Percentiles rank a stretch among this genome's conserved stretches.
These are phyloP conservation scores for Apodospora peruviana DNA, from an alignment of 495 filamentous ascomycete genomes.

Conservation along the genomic window DNA sequence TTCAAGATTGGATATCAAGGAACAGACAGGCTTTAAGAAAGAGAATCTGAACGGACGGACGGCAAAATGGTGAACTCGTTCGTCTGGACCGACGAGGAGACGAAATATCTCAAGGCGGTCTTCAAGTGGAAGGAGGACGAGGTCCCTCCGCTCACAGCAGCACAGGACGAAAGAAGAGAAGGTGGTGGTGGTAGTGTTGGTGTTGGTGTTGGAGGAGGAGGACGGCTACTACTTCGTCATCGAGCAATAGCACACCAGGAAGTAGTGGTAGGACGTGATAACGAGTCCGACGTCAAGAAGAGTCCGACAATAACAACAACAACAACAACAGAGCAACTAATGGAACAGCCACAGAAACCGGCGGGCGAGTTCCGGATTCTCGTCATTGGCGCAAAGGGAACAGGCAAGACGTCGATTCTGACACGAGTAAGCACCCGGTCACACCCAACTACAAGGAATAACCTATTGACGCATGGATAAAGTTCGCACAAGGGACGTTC, in stretches of 20 bases:
- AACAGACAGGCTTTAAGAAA: too few species aligned
- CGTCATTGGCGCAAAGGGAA: slow-evolving; percentile 33
- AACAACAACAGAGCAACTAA: slow-evolving; percentile 4
- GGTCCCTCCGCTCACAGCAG: slow-evolving; percentile 1
- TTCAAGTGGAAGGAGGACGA: slow-evolving; percentile 33
- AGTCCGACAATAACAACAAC: neutral
- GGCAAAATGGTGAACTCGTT: slow-evolving; percentile 28
- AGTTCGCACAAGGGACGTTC: slow-evolving; percentile 31
- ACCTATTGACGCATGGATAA: too few species aligned
- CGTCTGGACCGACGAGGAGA: slow-evolving; percentile 35
- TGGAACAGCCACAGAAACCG: slow-evolving; percentile 13
- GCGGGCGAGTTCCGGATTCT: slow-evolving; percentile 35
- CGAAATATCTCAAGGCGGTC: slow-evolving; percentile 36
- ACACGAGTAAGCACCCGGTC: slow-evolving; percentile 27
- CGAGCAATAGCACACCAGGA: neutral
- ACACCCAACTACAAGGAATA: too few species aligned
- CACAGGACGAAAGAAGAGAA: slow-evolving; percentile 4
- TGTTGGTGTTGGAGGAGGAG: too few species aligned
- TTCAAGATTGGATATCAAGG: too few species aligned
- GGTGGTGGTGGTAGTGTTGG: slow-evolving; percentile 4
- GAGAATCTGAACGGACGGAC: too few species aligned
- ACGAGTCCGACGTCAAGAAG: neutral
- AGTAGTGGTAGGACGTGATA: neutral
- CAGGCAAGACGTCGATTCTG: slow-evolving; percentile 39
- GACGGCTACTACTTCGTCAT: neutral